phyloP scores from a whole-genome alignment of 169 alveolate species.

The Toxoplasma gondii region DNA sequence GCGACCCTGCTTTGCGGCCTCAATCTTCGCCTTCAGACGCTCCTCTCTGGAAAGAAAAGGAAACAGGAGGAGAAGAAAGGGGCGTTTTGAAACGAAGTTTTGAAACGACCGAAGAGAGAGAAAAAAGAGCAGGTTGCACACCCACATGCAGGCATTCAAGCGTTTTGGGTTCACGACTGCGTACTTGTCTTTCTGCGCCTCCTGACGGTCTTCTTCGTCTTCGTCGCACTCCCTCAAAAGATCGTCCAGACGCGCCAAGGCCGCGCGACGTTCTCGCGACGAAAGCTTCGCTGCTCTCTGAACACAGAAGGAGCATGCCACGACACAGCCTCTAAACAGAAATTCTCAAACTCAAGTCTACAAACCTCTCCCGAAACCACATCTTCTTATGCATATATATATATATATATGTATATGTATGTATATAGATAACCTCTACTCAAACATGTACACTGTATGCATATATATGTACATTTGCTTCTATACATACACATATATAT shows the following conservation, averaged over 20 bases:
- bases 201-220: not conserved
- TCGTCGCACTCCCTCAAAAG: not conserved
- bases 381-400: not conserved
- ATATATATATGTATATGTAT: not conserved
- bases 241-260: not conserved
- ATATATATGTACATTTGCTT: not conserved
- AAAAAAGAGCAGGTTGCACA: too few relatives aligned
- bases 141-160: too few relatives aligned
- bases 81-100: not conserved
- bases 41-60: not conserved
- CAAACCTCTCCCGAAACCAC: not conserved
- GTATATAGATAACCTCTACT: not conserved
- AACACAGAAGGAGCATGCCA: not conserved
- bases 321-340: not conserved
- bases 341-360: not conserved
- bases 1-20: constrained; percentile 33
- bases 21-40: constrained; percentile 14
- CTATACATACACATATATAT: too few relatives aligned
- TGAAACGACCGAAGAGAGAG: too few relatives aligned
- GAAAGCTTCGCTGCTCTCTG: not conserved
- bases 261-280: not conserved
- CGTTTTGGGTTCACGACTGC: not conserved
- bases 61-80: not conserved
- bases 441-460: not conserved
- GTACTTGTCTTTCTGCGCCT: not conserved